These are phyloP conservation scores for Chlorella vulgaris DNA, from an alignment of 139 green algal species.

Conservation along the genomic window DNA sequence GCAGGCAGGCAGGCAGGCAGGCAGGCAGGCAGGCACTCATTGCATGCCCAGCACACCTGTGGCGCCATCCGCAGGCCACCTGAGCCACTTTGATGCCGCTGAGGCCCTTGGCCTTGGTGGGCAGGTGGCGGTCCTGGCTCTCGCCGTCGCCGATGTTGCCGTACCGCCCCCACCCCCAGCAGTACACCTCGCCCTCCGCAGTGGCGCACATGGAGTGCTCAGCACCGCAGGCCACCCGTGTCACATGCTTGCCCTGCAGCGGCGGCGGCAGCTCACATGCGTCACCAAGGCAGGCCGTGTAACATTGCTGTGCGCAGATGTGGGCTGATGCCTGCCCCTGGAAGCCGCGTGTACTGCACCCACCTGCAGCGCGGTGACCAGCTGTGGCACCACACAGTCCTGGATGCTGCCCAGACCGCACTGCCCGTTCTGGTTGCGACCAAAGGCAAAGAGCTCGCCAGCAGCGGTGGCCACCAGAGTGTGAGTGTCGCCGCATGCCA, in stretches of 20 bases:
- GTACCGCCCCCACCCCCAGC: conserved; percentile 81
- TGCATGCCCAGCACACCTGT: conserved; percentile 55
- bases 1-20: too few relatives aligned
- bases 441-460: conserved; percentile 77
- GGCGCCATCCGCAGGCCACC: conserved; percentile 87
- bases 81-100: conserved; percentile 46
- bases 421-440: conserved; percentile 65
- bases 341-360: too few relatives aligned
- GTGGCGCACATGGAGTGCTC: conserved; percentile 83
- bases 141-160: conserved; percentile 86
- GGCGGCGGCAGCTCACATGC: not conserved
- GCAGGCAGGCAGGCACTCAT: not conserved
- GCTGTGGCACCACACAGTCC: conserved; percentile 62
- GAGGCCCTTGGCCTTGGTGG: conserved; percentile 50
- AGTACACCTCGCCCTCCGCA: conserved; percentile 63
- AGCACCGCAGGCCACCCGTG: conserved; percentile 70
- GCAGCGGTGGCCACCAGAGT: conserved; percentile 68
- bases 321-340: too few relatives aligned
- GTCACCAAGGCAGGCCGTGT: not conserved
- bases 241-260: conserved; percentile 56
- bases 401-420: conserved; percentile 77
- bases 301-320: too few relatives aligned
- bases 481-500: conserved; percentile 92
- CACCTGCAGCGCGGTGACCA: conserved; percentile 67
- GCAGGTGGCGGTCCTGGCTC: conserved; percentile 57